Evolutionary conservation across 2,329 filamentous ascomycete species (phyloP).

Genomic region (Monilinia laxa): DNA sequence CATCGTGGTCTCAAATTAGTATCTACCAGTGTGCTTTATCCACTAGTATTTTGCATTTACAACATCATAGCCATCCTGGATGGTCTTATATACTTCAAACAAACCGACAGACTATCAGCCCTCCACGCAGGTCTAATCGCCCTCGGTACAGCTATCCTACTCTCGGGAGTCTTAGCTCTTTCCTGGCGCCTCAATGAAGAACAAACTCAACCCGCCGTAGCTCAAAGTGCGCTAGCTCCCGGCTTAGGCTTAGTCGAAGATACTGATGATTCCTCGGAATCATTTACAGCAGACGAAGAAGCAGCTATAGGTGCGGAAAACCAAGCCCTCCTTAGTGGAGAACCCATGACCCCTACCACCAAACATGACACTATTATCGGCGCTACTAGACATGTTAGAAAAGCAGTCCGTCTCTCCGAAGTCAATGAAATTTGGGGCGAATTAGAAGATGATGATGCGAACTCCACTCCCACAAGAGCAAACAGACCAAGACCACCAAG

Average conservation of each 20-base stretch:
- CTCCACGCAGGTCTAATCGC: conserved; percentile 79
- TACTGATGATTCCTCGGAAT: conserved; percentile 55
- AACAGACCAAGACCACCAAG: conserved; percentile 19
- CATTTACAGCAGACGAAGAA: conserved; percentile 45
- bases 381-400: conserved; percentile 35
- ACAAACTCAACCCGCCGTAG: conserved; percentile 58
- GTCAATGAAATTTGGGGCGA: conserved; percentile 85
- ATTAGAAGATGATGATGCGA: conserved; percentile 68
- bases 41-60: conserved; percentile 97
- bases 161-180: conserved; percentile 84
- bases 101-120: conserved; percentile 74
- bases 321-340: conserved; percentile 36
- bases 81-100: conserved; percentile 93
- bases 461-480: conserved; percentile 32
- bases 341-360: conserved; percentile 38
- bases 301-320: conserved; percentile 36
- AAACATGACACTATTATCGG: conserved; percentile 38
- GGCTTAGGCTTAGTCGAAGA: conserved; percentile 80
- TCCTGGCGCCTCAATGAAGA: conserved; percentile 91
- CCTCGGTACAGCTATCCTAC: conserved; percentile 79
- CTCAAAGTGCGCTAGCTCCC: conserved; percentile 72
- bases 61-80: conserved; percentile 98
- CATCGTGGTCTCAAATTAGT: conserved; percentile 91
- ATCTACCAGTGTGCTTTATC: conserved; percentile 93
- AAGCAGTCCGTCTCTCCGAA: conserved; percentile 50